These are phyloP conservation scores for Simplicillium sp. DNA, from an alignment of 2,329 filamentous ascomycete genomes.

Conservation along the genomic window DNA sequence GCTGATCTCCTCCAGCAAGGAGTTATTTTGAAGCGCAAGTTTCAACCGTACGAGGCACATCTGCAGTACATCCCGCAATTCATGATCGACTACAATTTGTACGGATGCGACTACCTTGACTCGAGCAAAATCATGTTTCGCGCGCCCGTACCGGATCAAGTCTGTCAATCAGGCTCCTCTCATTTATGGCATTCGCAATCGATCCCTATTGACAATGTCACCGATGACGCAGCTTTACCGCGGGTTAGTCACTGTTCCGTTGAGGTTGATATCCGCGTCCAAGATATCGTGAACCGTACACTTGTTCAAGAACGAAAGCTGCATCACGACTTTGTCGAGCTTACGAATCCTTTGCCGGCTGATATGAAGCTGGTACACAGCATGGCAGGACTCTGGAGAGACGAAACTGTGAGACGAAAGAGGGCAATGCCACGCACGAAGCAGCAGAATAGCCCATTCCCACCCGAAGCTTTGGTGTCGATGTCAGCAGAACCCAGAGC, in stretches of 20 bases:
- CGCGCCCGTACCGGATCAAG: constrained; percentile 60
- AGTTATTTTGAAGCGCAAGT: constrained; percentile 68
- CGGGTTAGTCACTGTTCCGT: constrained; percentile 80
- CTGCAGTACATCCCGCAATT: constrained; percentile 89
- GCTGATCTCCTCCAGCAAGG: constrained; percentile 83
- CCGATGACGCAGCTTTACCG: constrained; percentile 54
- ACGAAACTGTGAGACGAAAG: constrained; percentile 75
- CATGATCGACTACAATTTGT: constrained; percentile 97
- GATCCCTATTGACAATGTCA: constrained; percentile 40
- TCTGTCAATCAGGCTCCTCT: constrained; percentile 46
- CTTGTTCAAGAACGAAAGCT: constrained; percentile 67
- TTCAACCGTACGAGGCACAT: constrained; percentile 93
- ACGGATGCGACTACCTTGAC: constrained; percentile 83
- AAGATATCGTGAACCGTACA: constrained; percentile 76
- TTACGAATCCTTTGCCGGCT: constrained; percentile 48
- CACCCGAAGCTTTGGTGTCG: constrained; percentile 69
- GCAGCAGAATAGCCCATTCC: constrained; percentile 66
- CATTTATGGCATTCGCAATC: constrained; percentile 77
- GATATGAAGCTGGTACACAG: constrained; percentile 83
- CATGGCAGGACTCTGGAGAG: constrained; percentile 87
- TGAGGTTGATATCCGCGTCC: constrained; percentile 81
- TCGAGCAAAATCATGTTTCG: constrained; percentile 64
- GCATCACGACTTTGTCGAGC: constrained; percentile 82
- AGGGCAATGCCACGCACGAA: constrained; percentile 55
- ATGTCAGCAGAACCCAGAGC: constrained; percentile 80